Evolutionary conservation across 768 basidiomycete species (phyloP), one percentile per base, ranked within the genome.

Genomic region (Suillus americanus): DNA sequence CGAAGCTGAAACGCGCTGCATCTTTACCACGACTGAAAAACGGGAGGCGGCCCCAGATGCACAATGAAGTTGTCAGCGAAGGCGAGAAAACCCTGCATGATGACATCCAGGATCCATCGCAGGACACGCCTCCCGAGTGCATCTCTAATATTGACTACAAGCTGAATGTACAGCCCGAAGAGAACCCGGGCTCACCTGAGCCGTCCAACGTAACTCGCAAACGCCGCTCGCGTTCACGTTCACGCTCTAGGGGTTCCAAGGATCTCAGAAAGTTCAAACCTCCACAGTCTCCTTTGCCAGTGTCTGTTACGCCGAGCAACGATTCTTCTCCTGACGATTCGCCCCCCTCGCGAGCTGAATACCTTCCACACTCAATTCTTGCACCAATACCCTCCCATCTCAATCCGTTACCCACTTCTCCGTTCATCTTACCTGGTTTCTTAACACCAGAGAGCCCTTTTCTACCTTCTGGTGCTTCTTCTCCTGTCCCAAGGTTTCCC

Each of bases 1-100:
- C 93, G 53, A 95, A 89, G 79, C 86, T 97, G 68, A 95, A 91
- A 79, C 88, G 95, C 70, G 95, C 95, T 50, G 92, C 94, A 62
- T 96, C 94, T 18, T 78, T 97, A 35, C 95, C 95, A 43, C 84
- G 95, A 66, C 92, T 92, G 89, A 94, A 94, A 75, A 91, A 94
- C 75, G 94, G 94, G 9, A 80, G 94, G 62, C 82, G 95, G 50
- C 94, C 94, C 0, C 92, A 89, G 56, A 92, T 93, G 91, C 92
- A 91, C 71, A 81, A 85, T 68, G 91, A 92, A 69, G 89, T 87
- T 23, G 86, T 92, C 60, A 93, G 91, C 71, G 92, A 94, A 74
- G 90, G 92, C 12, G 92, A 94, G 76, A 88, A 83, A 73, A 78
- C 76, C 55, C 78, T 76, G 59, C 73, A 73, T 50, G 80, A 80